phyloP scores from a whole-genome alignment of 345 rosid genomes.

The Kernera saxatilis region DNA sequence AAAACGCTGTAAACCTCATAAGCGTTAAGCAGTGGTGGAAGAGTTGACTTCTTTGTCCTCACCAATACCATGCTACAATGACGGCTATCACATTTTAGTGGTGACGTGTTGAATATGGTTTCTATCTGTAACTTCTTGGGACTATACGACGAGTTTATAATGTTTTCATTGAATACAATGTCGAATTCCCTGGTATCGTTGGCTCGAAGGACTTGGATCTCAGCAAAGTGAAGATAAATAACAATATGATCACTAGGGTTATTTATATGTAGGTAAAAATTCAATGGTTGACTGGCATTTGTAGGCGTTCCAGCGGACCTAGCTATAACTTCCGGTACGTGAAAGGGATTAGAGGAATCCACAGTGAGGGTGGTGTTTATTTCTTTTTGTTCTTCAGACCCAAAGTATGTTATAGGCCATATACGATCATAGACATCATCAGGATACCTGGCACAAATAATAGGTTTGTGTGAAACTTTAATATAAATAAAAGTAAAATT shows the following conservation, averaged over 20 bases:
- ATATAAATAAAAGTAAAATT: too few species aligned
- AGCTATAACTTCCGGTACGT: background rate
- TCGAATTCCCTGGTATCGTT: too few species aligned
- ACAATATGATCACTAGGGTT: background rate
- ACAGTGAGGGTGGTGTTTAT: conserved; percentile 17
- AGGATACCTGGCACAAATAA: conserved; percentile 26
- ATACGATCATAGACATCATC: conserved; percentile 32
- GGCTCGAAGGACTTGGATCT: too few species aligned
- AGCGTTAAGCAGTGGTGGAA: too few species aligned
- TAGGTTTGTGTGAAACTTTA: too few species aligned
- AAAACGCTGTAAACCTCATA: too few species aligned
- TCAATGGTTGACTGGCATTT: background rate
- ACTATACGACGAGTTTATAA: background rate
- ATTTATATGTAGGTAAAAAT: rapidly evolving
- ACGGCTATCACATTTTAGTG: background rate
- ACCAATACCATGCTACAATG: background rate
- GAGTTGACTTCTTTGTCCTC: background rate
- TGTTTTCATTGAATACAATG: background rate
- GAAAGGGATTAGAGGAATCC: background rate
- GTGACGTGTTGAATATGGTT: background rate
- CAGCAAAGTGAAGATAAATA: too few species aligned
- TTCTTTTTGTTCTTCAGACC: too few species aligned
- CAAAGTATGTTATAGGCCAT: too few species aligned
- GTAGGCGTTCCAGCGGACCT: conserved; percentile 1
- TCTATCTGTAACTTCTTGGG: background rate